phyloP scores from a whole-genome alignment of 106 monocot species.

The Platanthera guangdongensis region DNA sequence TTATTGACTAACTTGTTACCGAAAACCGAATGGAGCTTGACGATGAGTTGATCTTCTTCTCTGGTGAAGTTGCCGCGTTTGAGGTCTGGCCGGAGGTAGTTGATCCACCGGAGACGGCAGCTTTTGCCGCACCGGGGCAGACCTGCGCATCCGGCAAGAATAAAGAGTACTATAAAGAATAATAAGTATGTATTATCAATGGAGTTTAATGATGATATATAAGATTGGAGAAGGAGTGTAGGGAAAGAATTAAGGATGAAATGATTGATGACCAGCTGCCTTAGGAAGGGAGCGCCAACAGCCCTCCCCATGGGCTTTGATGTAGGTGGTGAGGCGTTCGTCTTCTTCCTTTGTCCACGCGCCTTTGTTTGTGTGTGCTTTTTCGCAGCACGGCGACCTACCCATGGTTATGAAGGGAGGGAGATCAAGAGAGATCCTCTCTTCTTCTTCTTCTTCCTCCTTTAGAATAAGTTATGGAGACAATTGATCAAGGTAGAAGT shows the following conservation, averaged over 20 bases:
- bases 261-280: conserved; percentile 25
- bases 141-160: conserved; percentile 14
- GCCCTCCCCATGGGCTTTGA: conserved; percentile 27
- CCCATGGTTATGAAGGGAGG: conserved; percentile 8
- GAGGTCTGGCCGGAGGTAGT: conserved; percentile 44
- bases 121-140: conserved; percentile 27
- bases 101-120: conserved; percentile 34
- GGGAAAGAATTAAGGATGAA: too few relatives aligned
- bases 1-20: conserved; percentile 23
- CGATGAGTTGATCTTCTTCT: conserved; percentile 45
- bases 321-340: conserved; percentile 20
- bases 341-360: conserved; percentile 36
- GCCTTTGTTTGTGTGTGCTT: conserved; percentile 34
- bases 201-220: too few relatives aligned
- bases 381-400: conserved; percentile 33
- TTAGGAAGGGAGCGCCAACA: conserved; percentile 35
- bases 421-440: too few relatives aligned
- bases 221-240: too few relatives aligned
- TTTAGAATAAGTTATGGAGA: too few relatives aligned
- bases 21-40: conserved; percentile 35
- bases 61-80: conserved; percentile 48
- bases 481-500: too few relatives aligned
- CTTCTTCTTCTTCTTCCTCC: too few relatives aligned
- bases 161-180: too few relatives aligned
- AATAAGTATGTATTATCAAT: too few relatives aligned